Evolutionary conservation across 495 filamentous ascomycete species (phyloP), one percentile per base, ranked within the genome.

Genomic region (Talaromyces thailandensis): DNA sequence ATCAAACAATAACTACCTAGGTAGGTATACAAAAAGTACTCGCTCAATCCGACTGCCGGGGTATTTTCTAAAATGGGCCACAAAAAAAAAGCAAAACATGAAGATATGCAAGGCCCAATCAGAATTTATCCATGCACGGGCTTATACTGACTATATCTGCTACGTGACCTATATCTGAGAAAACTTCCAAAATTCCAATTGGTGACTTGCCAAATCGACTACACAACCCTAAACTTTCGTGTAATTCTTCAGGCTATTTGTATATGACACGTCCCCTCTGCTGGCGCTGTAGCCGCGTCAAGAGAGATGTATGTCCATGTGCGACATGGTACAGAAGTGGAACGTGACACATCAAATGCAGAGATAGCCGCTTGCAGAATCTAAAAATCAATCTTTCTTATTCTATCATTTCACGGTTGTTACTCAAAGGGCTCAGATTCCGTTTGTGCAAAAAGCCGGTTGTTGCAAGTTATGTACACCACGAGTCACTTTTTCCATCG

Each of bases 261-360:
- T n/a, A 26, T 23, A 4, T 2, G 26, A 26, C 26, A 35, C 12
- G 21, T 9, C 9, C 26, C 18, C 55, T 57, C 35, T 31, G 3
- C 51, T 57, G 55, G 26, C 55, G 55, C 55, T 57, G 55, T 35
- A 57, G 28, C 55, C 55, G 52, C 52, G 26, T 28, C 25, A 31
- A 56, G 7, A 32, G 51, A 16, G 7, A 28, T 6, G 24, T 26
- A 48, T 7, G 8, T 18, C 43, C 12, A 53, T 26, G 21, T 28
- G 14, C 4, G 25, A 26, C 50, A 28, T 53, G 50, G 50, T 24
- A 28, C 25, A 53, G 43, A 21, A 48, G 43, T 48, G 18, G 43
- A 21, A 53, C 14, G 50, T 53, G 50, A 53, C 24, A 53, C 50
- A 53, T 53, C 50, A 53, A 28, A 24, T 53, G 50, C 50, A 48